Evolutionary conservation across 768 basidiomycete species (phyloP).

Genomic region (Asterophora parasitica): DNA sequence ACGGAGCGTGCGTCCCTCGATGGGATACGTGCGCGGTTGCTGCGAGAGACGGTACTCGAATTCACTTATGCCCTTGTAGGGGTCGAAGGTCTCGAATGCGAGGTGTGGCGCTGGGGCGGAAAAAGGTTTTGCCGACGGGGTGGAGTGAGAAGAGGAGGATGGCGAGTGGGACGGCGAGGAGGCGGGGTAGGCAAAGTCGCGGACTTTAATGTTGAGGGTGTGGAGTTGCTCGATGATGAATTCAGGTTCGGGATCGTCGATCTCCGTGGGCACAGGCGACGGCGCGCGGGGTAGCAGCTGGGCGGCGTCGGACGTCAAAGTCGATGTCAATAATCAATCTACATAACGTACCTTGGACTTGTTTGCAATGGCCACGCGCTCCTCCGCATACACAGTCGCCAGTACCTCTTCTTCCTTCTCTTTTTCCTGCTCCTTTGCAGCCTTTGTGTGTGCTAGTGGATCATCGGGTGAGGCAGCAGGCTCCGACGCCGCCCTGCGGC

Average conservation of each 20-base stretch:
- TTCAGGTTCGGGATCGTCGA: slow-evolving; percentile 32
- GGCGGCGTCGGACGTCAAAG: no score
- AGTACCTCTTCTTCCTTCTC: not conserved
- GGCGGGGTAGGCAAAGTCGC: slow-evolving; percentile 34
- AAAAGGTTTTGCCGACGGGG: no score
- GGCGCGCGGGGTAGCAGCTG: slow-evolving; percentile 14
- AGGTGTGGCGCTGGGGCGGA: slow-evolving; percentile 10
- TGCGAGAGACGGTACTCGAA: slow-evolving; percentile 35
- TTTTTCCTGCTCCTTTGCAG: no score
- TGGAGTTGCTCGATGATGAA: slow-evolving; percentile 24
- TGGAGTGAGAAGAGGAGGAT: not conserved
- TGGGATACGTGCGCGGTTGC: slow-evolving; percentile 23
- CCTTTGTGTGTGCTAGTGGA: no score
- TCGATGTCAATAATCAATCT: no score
- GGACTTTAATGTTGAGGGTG: slow-evolving; percentile 32
- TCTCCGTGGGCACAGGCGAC: slow-evolving; percentile 33
- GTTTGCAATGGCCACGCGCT: not conserved
- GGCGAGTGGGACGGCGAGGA: slow-evolving; percentile 5
- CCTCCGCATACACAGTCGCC: not conserved
- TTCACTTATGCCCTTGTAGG: slow-evolving; percentile 31
- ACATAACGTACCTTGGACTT: not conserved
- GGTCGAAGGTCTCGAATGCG: slow-evolving; percentile 34
- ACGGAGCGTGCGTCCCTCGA: slow-evolving; percentile 33
- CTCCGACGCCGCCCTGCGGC: slow-evolving; percentile 13
- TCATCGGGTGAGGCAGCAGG: slow-evolving; percentile 1